These are phyloP conservation scores for Fraxinus excelsior DNA, from an alignment of 257 asterid species.

Conservation along the genomic window DNA sequence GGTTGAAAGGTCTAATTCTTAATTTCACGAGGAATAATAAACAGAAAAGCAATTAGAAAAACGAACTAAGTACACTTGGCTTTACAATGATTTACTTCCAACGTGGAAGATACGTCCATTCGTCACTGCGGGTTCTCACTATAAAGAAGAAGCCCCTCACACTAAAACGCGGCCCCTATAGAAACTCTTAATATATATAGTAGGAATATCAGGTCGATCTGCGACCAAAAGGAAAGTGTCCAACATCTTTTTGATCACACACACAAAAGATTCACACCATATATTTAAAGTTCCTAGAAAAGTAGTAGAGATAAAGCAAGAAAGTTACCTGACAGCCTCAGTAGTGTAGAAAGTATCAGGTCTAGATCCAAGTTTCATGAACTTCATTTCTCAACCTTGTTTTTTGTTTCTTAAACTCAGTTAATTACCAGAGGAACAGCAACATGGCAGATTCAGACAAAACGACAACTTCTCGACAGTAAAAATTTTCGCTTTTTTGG, in stretches of 20 bases:
- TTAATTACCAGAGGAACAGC: constrained; percentile 31
- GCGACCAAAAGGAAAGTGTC: too few relatives aligned
- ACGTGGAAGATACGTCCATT: too few relatives aligned
- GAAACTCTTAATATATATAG: too few relatives aligned
- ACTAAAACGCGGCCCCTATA: too few relatives aligned
- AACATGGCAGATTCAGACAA: constrained; percentile 44
- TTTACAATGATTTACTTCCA: too few relatives aligned
- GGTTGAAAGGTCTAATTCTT: too few relatives aligned
- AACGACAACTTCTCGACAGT: constrained; percentile 25
- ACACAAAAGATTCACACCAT: too few relatives aligned
- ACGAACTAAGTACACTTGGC: background rate
- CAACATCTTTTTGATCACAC: background rate
- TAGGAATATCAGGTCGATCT: too few relatives aligned
- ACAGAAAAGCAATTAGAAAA: background rate
- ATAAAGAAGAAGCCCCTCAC: too few relatives aligned
- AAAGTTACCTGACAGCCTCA: constrained; percentile 54
- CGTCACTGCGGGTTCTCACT: too few relatives aligned
- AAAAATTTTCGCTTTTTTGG: constrained; percentile 26
- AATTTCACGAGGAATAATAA: too few relatives aligned
- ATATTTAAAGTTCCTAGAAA: too few relatives aligned
- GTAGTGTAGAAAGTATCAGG: constrained; percentile 79
- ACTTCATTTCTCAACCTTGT: constrained; percentile 61
- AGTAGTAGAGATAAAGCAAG: background rate
- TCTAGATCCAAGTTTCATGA: constrained; percentile 87
- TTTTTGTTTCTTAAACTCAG: constrained; percentile 7